Evolutionary conservation across 1,284 basidiomycete species (phyloP).

Genomic region (Cryptococcus maquisensis): DNA sequence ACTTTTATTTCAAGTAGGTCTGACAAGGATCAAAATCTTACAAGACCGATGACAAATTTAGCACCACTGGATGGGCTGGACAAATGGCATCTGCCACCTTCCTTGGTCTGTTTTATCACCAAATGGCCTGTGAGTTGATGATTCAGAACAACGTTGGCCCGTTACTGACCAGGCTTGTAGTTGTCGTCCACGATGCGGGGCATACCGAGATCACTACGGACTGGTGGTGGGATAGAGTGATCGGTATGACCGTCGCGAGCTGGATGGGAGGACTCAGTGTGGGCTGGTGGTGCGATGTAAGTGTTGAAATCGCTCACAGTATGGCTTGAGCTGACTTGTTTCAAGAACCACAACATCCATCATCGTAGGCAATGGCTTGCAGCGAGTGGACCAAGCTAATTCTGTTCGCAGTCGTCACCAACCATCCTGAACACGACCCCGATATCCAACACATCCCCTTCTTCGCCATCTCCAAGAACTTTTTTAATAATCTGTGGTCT

Average conservation of each 20-base stretch:
- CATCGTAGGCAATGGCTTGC: conserved; percentile 54
- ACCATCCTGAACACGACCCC: conserved; percentile 93
- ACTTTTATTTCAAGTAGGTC: conserved; percentile 34
- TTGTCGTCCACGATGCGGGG: conserved; percentile 89
- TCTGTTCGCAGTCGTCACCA: conserved; percentile 73
- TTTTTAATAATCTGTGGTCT: conserved; percentile 80
- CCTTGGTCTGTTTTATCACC: conserved; percentile 90
- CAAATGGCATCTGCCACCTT: conserved; percentile 67
- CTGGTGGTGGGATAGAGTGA: conserved; percentile 74
- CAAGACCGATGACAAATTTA: conserved; percentile 46
- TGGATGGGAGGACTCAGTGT: conserved; percentile 89
- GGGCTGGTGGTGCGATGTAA: conserved; percentile 97
- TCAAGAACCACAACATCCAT: conserved; percentile 92
- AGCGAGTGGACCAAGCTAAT: neutral
- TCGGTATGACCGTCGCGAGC: conserved; percentile 67
- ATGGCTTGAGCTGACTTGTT: conserved; percentile 11
- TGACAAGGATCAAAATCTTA: conserved; percentile 49
- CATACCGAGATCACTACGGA: conserved; percentile 89
- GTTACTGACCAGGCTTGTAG: conserved; percentile 9
- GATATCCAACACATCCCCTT: conserved; percentile 89
- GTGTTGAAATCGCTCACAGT: neutral
- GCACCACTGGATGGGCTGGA: conserved; percentile 37
- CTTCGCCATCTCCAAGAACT: conserved; percentile 85
- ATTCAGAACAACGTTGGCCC: neutral
- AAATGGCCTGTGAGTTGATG: conserved; percentile 61